Conservation (phyloP, 192 early-diverging fungal species). For the Coemansia sp. region DNA sequence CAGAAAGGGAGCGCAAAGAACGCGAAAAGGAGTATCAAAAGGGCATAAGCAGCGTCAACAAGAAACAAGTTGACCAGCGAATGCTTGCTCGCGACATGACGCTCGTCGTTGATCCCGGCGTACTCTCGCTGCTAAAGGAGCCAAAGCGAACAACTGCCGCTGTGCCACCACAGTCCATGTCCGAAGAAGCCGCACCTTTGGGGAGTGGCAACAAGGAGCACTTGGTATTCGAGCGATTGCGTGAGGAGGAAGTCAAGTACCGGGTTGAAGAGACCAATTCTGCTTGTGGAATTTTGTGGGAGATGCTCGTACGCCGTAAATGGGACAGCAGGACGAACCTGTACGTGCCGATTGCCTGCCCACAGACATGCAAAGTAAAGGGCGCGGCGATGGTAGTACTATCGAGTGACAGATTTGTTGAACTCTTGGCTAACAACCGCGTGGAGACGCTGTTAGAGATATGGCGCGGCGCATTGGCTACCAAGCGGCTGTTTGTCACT, state of each 20-base stretch:
- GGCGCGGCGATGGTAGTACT: slow-evolving; percentile 30
- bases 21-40: slow-evolving; percentile 1
- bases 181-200: background rate
- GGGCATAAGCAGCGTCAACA: slow-evolving; percentile 16
- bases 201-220: background rate
- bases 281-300: slow-evolving; percentile 28
- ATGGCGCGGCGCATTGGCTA: slow-evolving; percentile 35
- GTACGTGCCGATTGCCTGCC: slow-evolving; percentile 28
- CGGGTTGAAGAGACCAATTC: background rate
- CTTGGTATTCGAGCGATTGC: slow-evolving; percentile 7
- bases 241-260: slow-evolving; percentile 11
- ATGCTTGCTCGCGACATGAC: slow-evolving; percentile 29
- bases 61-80: slow-evolving; percentile 14
- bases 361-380: background rate
- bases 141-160: background rate
- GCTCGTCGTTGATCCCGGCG: slow-evolving; percentile 22
- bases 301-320: slow-evolving; percentile 23
- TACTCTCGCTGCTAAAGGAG: slow-evolving; percentile 11
- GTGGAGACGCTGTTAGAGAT: slow-evolving; percentile 21
- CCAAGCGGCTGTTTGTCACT: slow-evolving; percentile 22
- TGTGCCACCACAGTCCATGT: background rate
- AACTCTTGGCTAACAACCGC: slow-evolving; percentile 16
- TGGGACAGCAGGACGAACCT: slow-evolving; percentile 27
- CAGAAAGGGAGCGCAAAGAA: slow-evolving; percentile 5
- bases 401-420: slow-evolving; percentile 15